Evolutionary conservation across 1,139 yeast genomes (phyloP).

Genomic region (Magnusiomyces tetraspermus): DNA sequence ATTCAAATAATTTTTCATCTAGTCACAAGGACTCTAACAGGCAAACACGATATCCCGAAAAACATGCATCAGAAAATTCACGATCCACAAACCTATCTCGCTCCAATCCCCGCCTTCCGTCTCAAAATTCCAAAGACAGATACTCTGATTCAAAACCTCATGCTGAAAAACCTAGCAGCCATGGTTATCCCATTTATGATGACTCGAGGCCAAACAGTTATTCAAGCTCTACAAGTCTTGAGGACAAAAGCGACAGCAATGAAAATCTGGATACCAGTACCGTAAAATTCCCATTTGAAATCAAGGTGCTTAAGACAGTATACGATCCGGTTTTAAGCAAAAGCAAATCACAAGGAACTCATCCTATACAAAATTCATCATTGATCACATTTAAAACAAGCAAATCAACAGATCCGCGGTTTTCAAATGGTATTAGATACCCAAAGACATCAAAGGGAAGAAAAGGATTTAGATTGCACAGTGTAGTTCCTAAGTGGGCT

Average conservation of each 20-base stretch:
- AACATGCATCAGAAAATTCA: too few species aligned
- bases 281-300: neutral
- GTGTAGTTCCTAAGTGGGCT: conserved; percentile 44
- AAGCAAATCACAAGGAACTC: conserved; percentile 35
- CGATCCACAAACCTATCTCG: too few species aligned
- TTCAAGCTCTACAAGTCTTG: too few species aligned
- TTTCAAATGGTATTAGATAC: conserved; percentile 7
- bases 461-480: conserved; percentile 29
- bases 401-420: conserved; percentile 12
- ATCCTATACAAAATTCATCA: conserved; percentile 29
- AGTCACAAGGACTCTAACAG: neutral
- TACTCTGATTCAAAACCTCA: too few species aligned
- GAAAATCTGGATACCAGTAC: neutral
- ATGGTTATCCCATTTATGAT: too few species aligned
- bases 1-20: neutral
- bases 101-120: too few species aligned
- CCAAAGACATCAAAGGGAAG: conserved; percentile 28
- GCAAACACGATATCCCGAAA: too few species aligned
- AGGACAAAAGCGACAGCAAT: neutral
- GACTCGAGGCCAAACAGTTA: too few species aligned
- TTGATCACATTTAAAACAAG: conserved; percentile 6
- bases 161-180: too few species aligned
- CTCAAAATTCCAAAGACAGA: too few species aligned
- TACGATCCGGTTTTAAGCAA: conserved; percentile 52
- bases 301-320: conserved; percentile 9